A percentile compares a stretch with the other conserved stretches of the same genome.
Conservation (phyloP, 2,329 filamentous ascomycete species). For the Cercospora berteroae region DNA sequence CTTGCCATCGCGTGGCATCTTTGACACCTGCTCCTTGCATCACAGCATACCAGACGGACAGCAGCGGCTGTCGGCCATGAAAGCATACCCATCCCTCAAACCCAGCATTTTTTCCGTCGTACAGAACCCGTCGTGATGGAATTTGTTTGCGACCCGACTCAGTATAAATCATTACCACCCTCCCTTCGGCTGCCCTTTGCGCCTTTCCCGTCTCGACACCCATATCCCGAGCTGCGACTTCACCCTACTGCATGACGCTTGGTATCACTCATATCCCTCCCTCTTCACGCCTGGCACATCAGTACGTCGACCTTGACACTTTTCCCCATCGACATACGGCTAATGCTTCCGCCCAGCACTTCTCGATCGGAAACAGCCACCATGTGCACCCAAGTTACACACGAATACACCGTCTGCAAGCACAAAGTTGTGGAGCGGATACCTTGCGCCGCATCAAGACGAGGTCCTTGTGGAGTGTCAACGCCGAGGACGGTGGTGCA, state of each 20-base stretch:
- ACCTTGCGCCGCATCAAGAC: constrained; percentile 48
- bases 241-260: background rate
- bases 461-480: constrained; percentile 41
- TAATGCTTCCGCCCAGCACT: background rate
- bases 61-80: constrained; percentile 26
- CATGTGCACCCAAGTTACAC: constrained; percentile 51
- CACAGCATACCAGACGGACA: constrained; percentile 26
- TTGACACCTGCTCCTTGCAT: constrained; percentile 31
- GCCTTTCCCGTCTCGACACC: background rate
- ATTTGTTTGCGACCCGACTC: constrained; percentile 29
- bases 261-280: background rate
- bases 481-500: constrained; percentile 49
- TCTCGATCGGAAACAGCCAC: constrained; percentile 9
- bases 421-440: constrained; percentile 46
- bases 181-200: constrained; percentile 9
- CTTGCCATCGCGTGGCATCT: constrained; percentile 26
- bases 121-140: constrained; percentile 27
- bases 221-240: background rate
- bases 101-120: constrained; percentile 21
- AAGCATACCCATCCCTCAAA: constrained; percentile 21
- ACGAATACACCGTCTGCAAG: constrained; percentile 47
- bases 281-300: background rate
- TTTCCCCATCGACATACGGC: background rate
- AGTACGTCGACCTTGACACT: background rate
- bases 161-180: constrained; percentile 24